Conservation (phyloP, 2,329 filamentous ascomycete genomes). For the Hypoxylon sp. region DNA sequence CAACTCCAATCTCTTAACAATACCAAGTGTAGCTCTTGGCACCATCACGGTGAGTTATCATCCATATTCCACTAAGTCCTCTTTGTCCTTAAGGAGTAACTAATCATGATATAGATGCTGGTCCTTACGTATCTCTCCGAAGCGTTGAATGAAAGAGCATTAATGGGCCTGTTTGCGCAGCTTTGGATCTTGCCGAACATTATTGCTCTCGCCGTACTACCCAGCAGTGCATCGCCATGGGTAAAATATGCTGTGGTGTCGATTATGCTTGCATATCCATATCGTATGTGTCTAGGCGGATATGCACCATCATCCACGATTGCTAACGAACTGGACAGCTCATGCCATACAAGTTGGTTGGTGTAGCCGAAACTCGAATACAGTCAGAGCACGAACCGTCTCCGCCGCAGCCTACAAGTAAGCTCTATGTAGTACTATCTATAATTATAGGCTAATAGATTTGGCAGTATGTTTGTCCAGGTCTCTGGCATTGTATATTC, state of each 20-base stretch:
- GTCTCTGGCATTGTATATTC: conserved; percentile 62
- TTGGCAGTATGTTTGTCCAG: conserved; percentile 60
- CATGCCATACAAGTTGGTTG: conserved; percentile 60
- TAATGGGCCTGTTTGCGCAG: conserved; percentile 53
- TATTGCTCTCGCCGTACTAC: conserved; percentile 53
- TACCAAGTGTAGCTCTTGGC: conserved; percentile 57
- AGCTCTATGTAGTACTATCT: not conserved
- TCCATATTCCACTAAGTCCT: not conserved
- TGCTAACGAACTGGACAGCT: conserved; percentile 38
- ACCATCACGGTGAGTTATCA: conserved; percentile 35
- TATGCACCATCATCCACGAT: no score
- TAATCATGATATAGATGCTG: conserved; percentile 39
- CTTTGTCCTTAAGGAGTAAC: not conserved
- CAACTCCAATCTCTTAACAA: conserved; percentile 65
- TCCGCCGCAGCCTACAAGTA: conserved; percentile 58
- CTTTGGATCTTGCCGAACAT: conserved; percentile 56
- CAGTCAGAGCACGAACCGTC: conserved; percentile 58
- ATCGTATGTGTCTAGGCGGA: conserved; percentile 44
- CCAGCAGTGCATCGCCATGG: conserved; percentile 52
- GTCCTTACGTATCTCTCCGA: conserved; percentile 55
- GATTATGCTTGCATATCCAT: conserved; percentile 54
- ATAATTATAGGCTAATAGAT: conserved; percentile 10
- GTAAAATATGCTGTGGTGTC: conserved; percentile 54
- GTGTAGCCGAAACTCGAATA: conserved; percentile 58
- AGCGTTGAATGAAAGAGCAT: conserved; percentile 51